Evolutionary conservation across 345 rosid species (phyloP), one percentile per base, ranked within the genome.

Genomic region (Eucalyptus erythrocorys): DNA sequence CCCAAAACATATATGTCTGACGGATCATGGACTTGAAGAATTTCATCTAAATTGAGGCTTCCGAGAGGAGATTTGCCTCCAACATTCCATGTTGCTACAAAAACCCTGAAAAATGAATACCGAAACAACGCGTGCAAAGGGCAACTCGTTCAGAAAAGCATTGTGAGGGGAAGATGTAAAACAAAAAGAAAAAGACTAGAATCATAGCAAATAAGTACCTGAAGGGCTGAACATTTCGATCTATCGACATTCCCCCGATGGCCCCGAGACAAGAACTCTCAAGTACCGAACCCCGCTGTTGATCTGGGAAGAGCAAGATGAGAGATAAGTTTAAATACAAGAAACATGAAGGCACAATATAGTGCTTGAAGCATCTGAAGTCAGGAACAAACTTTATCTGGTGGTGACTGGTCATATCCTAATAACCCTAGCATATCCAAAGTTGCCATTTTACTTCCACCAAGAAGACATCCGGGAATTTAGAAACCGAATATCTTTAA

Each of bases 41-140:
- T 89, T 87, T 91, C 92, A 80, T 97, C 98, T 51, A 98, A 93
- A 92, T 94, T 92, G 88, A 96, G 92, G 88, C 90, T 89, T 87
- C 90, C 90, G 53, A 91, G 92, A 21, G 99, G 99, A 90, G 98
- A 93, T 91, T 95, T 97, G 48, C 99, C 99, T 87, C 98, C 99
- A 4, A 94, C 98, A 90, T 98, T 98, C 99, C 99, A 98, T 89
- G 99, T 98, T 4, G 97, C 97, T n/a, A 98, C 98, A 86, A 95
- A 98, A 90, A 95, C 95, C 89, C 99, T 97, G 80, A 68, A 55
- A 40, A 79, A 27, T 30, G 59, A 93, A 86, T 86, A 57, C 47
- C 55, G 61, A 49, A 79, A 59, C 84, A 85, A 81, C 45, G 13
- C 47, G 85, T 40, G 80, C 27, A 34, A 64, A 15, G 57, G 16